Evolutionary conservation across 2,329 filamentous ascomycete genomes (phyloP).

Genomic region (Coniochaeta sp.): DNA sequence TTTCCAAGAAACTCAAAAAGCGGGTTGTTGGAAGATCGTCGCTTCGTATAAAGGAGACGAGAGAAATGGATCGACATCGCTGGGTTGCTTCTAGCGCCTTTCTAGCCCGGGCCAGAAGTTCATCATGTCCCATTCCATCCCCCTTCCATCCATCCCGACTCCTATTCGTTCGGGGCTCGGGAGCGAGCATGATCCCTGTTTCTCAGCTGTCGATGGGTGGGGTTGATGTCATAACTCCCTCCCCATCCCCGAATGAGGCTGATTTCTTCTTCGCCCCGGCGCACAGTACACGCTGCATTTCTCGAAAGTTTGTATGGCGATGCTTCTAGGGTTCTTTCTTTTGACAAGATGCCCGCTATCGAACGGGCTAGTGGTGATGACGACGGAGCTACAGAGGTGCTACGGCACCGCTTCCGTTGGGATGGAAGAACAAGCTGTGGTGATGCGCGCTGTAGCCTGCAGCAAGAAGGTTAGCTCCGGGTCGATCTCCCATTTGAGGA

Average conservation of each 20-base stretch:
- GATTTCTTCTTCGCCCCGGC: too few relatives aligned
- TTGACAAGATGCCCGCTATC: too few relatives aligned
- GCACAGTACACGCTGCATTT: too few relatives aligned
- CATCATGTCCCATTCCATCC: neutral
- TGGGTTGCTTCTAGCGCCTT: constrained; percentile 1
- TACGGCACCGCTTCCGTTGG: too few relatives aligned
- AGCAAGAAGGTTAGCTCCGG: neutral
- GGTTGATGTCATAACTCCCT: neutral
- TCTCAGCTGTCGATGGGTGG: neutral
- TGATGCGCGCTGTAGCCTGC: too few relatives aligned
- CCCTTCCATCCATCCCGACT: neutral
- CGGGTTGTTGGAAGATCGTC: neutral
- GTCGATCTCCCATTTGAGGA: constrained; percentile 3
- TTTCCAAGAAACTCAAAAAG: neutral
- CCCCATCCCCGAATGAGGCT: too few relatives aligned
- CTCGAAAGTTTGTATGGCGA: too few relatives aligned
- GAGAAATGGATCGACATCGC: neutral
- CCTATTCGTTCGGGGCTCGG: neutral
- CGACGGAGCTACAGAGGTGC: too few relatives aligned
- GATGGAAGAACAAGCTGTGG: too few relatives aligned
- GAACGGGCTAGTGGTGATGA: too few relatives aligned
- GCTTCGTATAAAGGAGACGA: too few relatives aligned
- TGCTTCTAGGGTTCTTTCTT: too few relatives aligned
- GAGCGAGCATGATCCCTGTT: neutral
- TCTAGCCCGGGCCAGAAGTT: neutral